These are phyloP conservation scores for Alternaria dauci DNA, from an alignment of 2,329 filamentous ascomycete genomes.

Conservation along the genomic window DNA sequence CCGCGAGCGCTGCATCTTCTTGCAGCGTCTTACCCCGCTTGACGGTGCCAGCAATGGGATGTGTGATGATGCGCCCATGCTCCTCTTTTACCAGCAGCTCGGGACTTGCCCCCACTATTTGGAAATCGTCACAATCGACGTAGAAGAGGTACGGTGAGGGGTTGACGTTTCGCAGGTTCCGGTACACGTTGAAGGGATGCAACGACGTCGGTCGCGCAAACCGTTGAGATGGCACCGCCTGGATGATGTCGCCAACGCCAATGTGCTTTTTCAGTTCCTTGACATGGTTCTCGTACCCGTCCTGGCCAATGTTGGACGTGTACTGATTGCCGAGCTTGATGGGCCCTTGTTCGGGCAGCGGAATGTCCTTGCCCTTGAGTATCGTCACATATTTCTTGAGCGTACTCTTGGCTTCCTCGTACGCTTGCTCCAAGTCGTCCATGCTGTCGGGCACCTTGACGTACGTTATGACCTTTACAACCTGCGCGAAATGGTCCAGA, in stretches of 20 bases:
- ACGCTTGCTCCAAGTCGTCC: constrained; percentile 70
- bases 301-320: constrained; percentile 87
- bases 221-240: constrained; percentile 93
- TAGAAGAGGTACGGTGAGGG: constrained; percentile 98
- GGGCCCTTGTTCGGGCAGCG: constrained; percentile 77
- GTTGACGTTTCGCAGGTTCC: constrained; percentile 95
- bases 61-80: constrained; percentile 86
- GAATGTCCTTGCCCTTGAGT: constrained; percentile 76
- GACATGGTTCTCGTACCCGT: constrained; percentile 92
- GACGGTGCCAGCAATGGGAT: constrained; percentile 96
- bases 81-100: constrained; percentile 95
- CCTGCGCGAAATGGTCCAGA: constrained; percentile 92
- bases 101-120: constrained; percentile 93
- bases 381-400: constrained; percentile 74
- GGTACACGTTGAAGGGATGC: constrained; percentile 98
- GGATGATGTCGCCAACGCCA: constrained; percentile 90
- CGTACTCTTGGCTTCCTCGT: constrained; percentile 70
- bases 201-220: constrained; percentile 88
- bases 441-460: constrained; percentile 69
- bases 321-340: constrained; percentile 80
- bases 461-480: constrained; percentile 93
- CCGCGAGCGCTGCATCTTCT: constrained; percentile 81
- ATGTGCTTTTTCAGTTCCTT: constrained; percentile 89
- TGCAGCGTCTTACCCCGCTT: constrained; percentile 81
- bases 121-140: constrained; percentile 88